phyloP scores from a whole-genome alignment of 768 basidiomycete genomes.

The Mycena venus region DNA sequence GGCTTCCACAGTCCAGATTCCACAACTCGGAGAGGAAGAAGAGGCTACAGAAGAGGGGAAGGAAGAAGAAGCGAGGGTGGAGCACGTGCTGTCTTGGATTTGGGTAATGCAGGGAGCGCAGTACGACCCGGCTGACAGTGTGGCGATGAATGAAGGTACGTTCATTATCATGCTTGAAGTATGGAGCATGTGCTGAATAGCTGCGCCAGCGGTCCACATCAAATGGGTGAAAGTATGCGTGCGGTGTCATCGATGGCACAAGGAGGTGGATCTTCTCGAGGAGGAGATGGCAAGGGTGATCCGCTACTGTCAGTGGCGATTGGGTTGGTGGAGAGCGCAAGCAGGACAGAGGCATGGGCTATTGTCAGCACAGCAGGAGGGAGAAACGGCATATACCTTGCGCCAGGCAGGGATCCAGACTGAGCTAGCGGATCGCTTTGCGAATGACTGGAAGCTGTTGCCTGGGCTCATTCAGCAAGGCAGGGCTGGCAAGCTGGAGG shows the following conservation, averaged over 20 bases:
- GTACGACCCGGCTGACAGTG: neutral
- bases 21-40: neutral
- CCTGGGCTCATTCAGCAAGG: neutral
- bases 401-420: conserved; percentile 11
- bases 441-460: neutral
- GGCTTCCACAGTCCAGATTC: neutral
- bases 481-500: neutral
- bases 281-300: conserved; percentile 33
- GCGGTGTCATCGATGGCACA: conserved; percentile 7
- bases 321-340: conserved; percentile 17
- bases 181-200: neutral
- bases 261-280: conserved; percentile 27
- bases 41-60: neutral
- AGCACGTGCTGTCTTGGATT: neutral
- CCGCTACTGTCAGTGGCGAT: conserved; percentile 16
- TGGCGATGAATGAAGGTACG: conserved; percentile 16
- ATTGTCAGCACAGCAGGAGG: conserved; percentile 24
- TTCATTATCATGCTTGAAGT: too few relatives aligned
- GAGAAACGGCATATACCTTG: conserved; percentile 18
- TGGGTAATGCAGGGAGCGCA: neutral
- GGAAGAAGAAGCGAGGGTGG: neutral
- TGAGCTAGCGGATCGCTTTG: neutral
- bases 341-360: neutral
- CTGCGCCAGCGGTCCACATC: conserved; percentile 13
- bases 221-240: conserved; percentile 15